phyloP scores from a whole-genome alignment of 495 filamentous ascomycete genomes.

The Hypoxylon intermedium region DNA sequence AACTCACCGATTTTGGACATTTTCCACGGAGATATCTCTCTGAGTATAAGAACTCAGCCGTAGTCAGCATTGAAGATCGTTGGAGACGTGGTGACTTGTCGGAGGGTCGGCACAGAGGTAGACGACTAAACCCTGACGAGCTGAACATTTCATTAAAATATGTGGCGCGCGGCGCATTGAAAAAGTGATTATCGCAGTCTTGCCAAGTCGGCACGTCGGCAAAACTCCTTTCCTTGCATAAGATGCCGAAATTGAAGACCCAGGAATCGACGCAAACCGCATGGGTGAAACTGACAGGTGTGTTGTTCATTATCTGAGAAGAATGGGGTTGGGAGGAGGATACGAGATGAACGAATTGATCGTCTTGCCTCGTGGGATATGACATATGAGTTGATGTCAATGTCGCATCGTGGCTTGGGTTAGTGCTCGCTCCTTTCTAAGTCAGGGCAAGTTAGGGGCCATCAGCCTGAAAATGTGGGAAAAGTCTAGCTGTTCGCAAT shows the following conservation, averaged over 20 bases:
- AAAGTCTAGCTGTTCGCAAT: background rate
- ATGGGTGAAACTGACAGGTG: background rate
- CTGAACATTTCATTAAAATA: constrained; percentile 29
- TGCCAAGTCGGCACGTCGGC: constrained; percentile 25
- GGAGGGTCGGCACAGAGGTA: constrained; percentile 16
- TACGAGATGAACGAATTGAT: background rate
- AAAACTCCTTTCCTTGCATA: constrained; percentile 11
- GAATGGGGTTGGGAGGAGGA: background rate
- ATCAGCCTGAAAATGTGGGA: background rate
- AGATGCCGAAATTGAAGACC: constrained; percentile 13
- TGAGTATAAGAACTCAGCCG: background rate
- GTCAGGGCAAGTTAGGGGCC: background rate
- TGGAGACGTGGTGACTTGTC: constrained; percentile 20
- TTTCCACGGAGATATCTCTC: no score
- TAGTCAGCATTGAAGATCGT: constrained; percentile 14
- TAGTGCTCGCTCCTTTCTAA: background rate
- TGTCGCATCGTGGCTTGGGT: constrained; percentile 10
- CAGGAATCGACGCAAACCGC: background rate
- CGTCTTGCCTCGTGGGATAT: constrained; percentile 1
- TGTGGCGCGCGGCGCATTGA: constrained; percentile 19
- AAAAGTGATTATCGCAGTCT: constrained; percentile 13
- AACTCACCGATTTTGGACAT: no score
- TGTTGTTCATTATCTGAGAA: background rate
- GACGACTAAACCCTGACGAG: constrained; percentile 17
- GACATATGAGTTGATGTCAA: constrained; percentile 14